These are phyloP conservation scores for Termitomyces sp. DNA, from an alignment of 768 basidiomycete species.

Conservation along the genomic window DNA sequence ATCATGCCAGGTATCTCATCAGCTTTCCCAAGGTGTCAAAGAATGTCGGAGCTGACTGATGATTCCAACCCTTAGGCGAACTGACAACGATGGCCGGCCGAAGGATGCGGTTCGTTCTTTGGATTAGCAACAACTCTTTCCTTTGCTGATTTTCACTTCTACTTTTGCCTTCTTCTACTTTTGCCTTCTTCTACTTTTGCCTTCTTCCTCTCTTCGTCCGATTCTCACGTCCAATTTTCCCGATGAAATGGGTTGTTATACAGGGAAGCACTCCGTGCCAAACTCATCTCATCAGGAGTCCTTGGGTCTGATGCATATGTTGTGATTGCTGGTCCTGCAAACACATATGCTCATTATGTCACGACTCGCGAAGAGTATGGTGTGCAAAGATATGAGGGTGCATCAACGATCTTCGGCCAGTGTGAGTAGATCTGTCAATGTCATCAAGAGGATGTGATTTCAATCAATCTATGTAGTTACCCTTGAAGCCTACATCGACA, in stretches of 20 bases:
- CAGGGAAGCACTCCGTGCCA: conserved; percentile 63
- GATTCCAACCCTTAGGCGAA: conserved; percentile 40
- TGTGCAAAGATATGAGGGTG: conserved; percentile 77
- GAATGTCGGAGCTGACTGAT: conserved; percentile 2
- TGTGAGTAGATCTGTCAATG: conserved; percentile 35
- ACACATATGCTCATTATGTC: conserved; percentile 73
- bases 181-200: no score
- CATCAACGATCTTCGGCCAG: conserved; percentile 72
- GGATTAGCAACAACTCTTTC: conserved; percentile 3
- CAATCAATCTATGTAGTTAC: conserved; percentile 38
- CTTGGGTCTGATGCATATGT: conserved; percentile 67
- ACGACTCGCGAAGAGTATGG: conserved; percentile 69
- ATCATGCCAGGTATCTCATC: conserved; percentile 53
- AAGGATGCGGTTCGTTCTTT: conserved; percentile 50
- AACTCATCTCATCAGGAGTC: conserved; percentile 57
- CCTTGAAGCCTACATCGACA: conserved; percentile 76
- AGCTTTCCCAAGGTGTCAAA: neutral
- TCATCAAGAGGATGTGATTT: neutral
- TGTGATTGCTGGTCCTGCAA: conserved; percentile 77
- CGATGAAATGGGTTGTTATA: neutral
- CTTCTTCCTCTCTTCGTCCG: no score
- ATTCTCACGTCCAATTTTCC: conserved; percentile 1
- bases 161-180: no score
- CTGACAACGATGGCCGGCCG: conserved; percentile 81
- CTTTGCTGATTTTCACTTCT: conserved; percentile 13